phyloP scores from a whole-genome alignment of 2,329 filamentous ascomycete genomes.

The Fusarium vanettenii region DNA sequence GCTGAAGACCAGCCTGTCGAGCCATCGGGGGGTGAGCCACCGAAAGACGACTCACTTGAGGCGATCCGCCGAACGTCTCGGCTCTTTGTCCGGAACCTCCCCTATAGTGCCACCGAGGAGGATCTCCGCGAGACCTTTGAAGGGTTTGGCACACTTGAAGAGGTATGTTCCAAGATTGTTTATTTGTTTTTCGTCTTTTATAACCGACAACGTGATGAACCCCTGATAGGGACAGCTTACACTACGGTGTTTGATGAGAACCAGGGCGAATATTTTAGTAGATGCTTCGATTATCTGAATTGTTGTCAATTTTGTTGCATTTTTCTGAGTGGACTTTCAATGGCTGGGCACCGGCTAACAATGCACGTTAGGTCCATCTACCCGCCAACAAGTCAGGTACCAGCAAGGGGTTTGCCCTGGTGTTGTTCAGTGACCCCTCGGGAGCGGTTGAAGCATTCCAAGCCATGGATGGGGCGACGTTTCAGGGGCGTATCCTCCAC shows the following conservation, averaged over 20 bases:
- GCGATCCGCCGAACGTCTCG: constrained; percentile 77
- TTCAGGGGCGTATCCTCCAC: constrained; percentile 93
- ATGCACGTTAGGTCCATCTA: constrained; percentile 79
- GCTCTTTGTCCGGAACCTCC: constrained; percentile 89
- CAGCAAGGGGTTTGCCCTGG: constrained; percentile 91
- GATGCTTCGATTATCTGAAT: constrained; percentile 94
- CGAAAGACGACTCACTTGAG: constrained; percentile 46
- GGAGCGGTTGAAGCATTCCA: constrained; percentile 84
- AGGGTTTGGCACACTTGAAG: constrained; percentile 80
- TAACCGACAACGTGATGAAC: constrained; percentile 81
- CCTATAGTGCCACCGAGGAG: constrained; percentile 81
- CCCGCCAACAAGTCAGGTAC: constrained; percentile 78
- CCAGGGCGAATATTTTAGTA: constrained; percentile 99
- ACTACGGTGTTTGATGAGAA: constrained; percentile 90
- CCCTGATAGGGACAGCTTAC: constrained; percentile 99
- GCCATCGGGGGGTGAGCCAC: constrained; percentile 39
- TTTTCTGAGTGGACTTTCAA: constrained; percentile 28
- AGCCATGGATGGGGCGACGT: constrained; percentile 83
- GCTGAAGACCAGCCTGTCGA: constrained; percentile 42
- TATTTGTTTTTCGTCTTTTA: constrained; percentile 12
- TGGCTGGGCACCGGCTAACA: constrained; percentile 43
- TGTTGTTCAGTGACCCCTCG: constrained; percentile 79
- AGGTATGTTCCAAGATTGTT: constrained; percentile 73
- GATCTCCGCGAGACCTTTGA: constrained; percentile 80
- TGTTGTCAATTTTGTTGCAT: constrained; percentile 43